Conservation (phyloP, 805 yeast species). For the Saccharomycopsis fermentans region DNA sequence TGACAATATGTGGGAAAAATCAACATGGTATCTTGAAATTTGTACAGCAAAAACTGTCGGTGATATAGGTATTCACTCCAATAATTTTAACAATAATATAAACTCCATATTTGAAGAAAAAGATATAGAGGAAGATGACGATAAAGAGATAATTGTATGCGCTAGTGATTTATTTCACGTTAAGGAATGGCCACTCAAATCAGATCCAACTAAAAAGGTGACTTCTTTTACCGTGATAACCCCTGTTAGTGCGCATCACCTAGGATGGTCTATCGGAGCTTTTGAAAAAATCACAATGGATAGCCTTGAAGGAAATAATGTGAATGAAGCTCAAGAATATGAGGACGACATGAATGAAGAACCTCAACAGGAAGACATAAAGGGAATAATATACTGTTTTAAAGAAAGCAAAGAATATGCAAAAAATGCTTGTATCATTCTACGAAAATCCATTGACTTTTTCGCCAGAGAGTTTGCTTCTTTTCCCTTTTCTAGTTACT, state of each 20-base stretch:
- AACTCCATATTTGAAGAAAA: constrained; percentile 17
- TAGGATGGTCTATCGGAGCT: constrained; percentile 92
- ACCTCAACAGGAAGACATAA: constrained; percentile 30
- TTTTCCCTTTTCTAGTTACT: constrained; percentile 78
- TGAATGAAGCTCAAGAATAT: constrained; percentile 28
- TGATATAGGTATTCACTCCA: constrained; percentile 40
- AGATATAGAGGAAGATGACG: constrained; percentile 28
- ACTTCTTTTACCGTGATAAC: constrained; percentile 64
- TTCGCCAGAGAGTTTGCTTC: constrained; percentile 86
- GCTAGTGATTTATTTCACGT: constrained; percentile 61
- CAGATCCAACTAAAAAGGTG: constrained; percentile 63
- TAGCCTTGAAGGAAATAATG: constrained; percentile 24
- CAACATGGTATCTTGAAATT: constrained; percentile 88
- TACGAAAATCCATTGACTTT: constrained; percentile 71
- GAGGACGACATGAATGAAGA: constrained; percentile 25
- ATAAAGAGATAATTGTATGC: constrained; percentile 47
- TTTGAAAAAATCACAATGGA: constrained; percentile 53
- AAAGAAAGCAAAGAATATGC: constrained; percentile 50
- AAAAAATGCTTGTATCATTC: constrained; percentile 62
- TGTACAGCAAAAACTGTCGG: constrained; percentile 71
- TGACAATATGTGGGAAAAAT: constrained; percentile 77
- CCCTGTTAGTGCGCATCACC: constrained; percentile 87
- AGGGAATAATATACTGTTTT: constrained; percentile 51
- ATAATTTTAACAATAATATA: constrained; percentile 24
- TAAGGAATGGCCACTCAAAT: constrained; percentile 65